phyloP scores from a whole-genome alignment of 148 eudicot species.

The Simmondsia chinensis region DNA sequence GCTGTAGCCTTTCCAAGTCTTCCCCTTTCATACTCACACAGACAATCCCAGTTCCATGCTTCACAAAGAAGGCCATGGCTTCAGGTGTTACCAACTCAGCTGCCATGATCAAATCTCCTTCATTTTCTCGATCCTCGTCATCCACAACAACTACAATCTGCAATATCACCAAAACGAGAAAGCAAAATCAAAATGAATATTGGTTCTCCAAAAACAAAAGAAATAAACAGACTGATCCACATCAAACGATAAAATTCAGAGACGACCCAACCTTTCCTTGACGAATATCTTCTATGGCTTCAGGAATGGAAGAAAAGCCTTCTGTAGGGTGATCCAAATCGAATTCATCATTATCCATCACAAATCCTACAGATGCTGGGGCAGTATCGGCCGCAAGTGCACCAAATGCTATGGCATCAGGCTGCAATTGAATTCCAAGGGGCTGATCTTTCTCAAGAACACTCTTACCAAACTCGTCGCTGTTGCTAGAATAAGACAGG shows the following conservation, averaged over 20 bases:
- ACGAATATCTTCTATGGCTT: constrained; percentile 90
- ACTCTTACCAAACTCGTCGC: constrained; percentile 12
- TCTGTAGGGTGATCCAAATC: constrained; percentile 60
- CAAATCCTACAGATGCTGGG: constrained; percentile 39
- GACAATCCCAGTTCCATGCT: constrained; percentile 90
- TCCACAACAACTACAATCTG: constrained; percentile 92
- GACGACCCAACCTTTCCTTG: constrained; percentile 72
- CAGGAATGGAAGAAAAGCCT: constrained; percentile 88
- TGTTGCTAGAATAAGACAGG: constrained; percentile 29
- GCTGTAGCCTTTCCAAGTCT: constrained; percentile 64
- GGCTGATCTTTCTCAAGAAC: constrained; percentile 22
- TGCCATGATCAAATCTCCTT: constrained; percentile 90
- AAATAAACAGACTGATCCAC: neutral
- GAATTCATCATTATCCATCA: constrained; percentile 45
- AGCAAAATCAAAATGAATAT: neutral
- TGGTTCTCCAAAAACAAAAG: neutral
- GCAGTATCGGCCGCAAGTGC: constrained; percentile 68
- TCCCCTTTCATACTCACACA: constrained; percentile 92
- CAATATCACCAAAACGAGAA: constrained; percentile 9
- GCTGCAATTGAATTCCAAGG: constrained; percentile 53
- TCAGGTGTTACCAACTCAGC: constrained; percentile 73
- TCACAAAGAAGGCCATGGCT: constrained; percentile 88
- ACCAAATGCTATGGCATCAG: constrained; percentile 49
- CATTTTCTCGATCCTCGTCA: constrained; percentile 93
- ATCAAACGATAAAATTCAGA: neutral